phyloP scores from a whole-genome alignment of 2,329 filamentous ascomycete genomes.

The Colletotrichum sublineola region DNA sequence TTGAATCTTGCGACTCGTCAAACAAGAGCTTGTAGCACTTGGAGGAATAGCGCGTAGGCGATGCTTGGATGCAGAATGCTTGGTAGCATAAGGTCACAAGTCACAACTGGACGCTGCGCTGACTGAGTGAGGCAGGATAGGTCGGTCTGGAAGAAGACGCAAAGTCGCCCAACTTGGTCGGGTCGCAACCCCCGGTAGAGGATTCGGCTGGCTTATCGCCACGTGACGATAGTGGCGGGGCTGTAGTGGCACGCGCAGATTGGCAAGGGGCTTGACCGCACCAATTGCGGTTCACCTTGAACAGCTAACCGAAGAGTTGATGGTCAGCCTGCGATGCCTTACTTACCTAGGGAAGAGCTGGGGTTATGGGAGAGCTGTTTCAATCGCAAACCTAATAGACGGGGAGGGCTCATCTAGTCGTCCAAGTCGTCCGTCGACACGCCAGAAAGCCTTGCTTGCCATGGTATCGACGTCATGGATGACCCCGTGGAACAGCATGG shows the following conservation, averaged over 20 bases:
- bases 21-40: conserved; percentile 33
- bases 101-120: conserved; percentile 18
- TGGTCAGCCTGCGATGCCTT: neutral
- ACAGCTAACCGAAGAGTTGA: conserved; percentile 8
- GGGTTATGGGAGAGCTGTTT: conserved; percentile 24
- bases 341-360: conserved; percentile 3
- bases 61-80: conserved; percentile 29
- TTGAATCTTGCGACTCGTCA: conserved; percentile 32
- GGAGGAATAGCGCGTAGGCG: conserved; percentile 21
- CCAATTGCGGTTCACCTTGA: neutral
- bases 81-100: conserved; percentile 25
- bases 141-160: conserved; percentile 10
- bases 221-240: conserved; percentile 35
- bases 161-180: conserved; percentile 31
- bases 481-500: neutral
- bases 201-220: conserved; percentile 8
- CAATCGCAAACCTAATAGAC: conserved; percentile 19
- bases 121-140: conserved; percentile 12
- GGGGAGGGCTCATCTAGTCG: conserved; percentile 4
- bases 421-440: too few relatives aligned
- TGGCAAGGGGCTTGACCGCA: conserved; percentile 12
- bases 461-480: neutral
- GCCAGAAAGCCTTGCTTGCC: too few relatives aligned
- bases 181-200: conserved; percentile 28
- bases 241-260: neutral